phyloP scores from a whole-genome alignment of 208 protist species.

The Leishmania major region DNA sequence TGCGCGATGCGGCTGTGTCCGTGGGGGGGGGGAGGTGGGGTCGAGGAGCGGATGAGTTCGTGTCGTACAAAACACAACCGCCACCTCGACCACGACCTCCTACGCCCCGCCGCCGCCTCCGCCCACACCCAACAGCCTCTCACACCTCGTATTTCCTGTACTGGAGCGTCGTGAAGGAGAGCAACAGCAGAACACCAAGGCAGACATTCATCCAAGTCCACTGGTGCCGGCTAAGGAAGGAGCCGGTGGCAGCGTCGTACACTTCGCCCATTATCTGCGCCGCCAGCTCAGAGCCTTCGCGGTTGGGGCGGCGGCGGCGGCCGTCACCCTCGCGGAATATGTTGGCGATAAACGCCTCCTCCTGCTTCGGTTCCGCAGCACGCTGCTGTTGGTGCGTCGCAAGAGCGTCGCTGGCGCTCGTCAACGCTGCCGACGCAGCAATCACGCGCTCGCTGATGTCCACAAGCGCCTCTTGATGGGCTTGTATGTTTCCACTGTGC shows the following conservation, averaged over 20 bases:
- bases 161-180: conserved; percentile 25
- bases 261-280: conserved; percentile 22
- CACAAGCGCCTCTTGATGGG: neutral
- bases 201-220: conserved; percentile 22
- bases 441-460: conserved; percentile 6
- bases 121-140: neutral
- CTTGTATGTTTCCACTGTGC: neutral
- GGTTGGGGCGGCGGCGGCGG: neutral
- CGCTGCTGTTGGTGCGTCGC: neutral
- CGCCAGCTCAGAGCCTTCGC: neutral
- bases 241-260: conserved; percentile 20
- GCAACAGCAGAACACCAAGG: conserved; percentile 25
- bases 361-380: conserved; percentile 1
- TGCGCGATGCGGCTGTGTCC: too few species aligned
- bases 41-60: neutral
- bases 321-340: conserved; percentile 13
- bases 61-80: neutral
- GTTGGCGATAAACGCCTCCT: conserved; percentile 6
- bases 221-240: conserved; percentile 13
- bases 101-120: neutral
- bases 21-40: neutral
- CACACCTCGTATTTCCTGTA: conserved; percentile 37
- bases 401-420: neutral
- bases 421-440: neutral
- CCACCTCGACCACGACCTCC: neutral